Base-by-base conservation (phyloP, 805 yeast species). In the Candida sonorensis region DNA sequence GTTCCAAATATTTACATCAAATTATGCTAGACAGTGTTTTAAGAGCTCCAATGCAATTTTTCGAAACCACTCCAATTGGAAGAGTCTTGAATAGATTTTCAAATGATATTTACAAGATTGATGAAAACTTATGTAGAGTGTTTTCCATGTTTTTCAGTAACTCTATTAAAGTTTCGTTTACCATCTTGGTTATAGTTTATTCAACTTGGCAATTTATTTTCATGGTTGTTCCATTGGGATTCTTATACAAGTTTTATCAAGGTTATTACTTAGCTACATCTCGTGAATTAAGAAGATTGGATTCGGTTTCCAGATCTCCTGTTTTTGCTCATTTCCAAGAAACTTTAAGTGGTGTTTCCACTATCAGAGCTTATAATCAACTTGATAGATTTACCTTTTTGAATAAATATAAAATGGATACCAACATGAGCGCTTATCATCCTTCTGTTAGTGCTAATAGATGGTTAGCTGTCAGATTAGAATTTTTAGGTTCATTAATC, bases 391-490 rank as follows among this genome's bases (percentile, higher is more conserved):
- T 83, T 51, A 62, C 60, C 27, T 74, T 65, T 45, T 66, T 81
- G 55, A 82, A 81, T 53, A 73, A 75, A 50, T 62, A 72, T 25
- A 74, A 83, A 52, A 72, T 88, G 48, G 97, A 92, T 53, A 73
- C 72, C 48, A 90, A 92, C 55, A 76, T 90, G 81, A 72, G 82
- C 47, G 97, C 97, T 0, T 86, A 75, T 51, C 94, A 86, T 66
- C 96, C 97, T 18, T 72, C 95, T 9, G 77, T 87, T 36, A 81
- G 84, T 54, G 88, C 96, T 10, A 92, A 94, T 57, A 77, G 99
- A 63, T 92, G 99, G 99, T 72, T 92, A 40, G 96, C 97, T 8
- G 95, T 86, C 9, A 73, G 99, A 51, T 69, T 92, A 38, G 97
- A 94, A 59, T 78, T 84, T 42, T 66, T 92, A 44, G 97, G 98